A percentile compares a stretch with the other conserved stretches of the same genome.
phyloP scores from a whole-genome alignment of 78 protist genomes.

The Polysphondylium violaceum region DNA sequence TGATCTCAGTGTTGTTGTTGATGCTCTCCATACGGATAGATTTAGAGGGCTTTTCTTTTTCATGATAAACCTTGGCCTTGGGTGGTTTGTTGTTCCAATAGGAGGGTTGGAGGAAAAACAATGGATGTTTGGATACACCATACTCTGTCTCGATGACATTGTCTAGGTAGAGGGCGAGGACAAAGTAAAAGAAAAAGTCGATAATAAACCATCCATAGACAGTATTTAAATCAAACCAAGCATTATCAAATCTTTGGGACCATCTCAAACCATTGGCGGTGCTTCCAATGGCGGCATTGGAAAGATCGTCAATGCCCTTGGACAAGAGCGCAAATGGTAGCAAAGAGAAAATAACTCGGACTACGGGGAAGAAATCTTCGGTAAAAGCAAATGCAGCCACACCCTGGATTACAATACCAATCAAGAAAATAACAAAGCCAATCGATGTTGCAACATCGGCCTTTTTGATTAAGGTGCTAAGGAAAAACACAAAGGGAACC shows the following conservation, averaged over 20 bases:
- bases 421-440: constrained; percentile 52
- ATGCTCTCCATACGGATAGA: background rate
- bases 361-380: background rate
- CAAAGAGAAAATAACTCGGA: constrained; percentile 25
- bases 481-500: constrained; percentile 47
- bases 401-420: constrained; percentile 41
- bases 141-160: constrained; percentile 30
- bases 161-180: constrained; percentile 78
- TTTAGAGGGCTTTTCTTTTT: background rate
- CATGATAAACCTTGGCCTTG: background rate
- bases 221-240: constrained; percentile 19
- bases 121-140: constrained; percentile 17
- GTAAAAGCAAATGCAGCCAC: constrained; percentile 9
- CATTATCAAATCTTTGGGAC: constrained; percentile 37
- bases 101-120: constrained; percentile 21
- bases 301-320: constrained; percentile 72
- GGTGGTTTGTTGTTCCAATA: constrained; percentile 15
- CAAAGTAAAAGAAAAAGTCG: constrained; percentile 56
- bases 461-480: constrained; percentile 13
- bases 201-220: constrained; percentile 45
- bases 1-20: background rate
- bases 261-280: constrained; percentile 36
- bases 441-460: constrained; percentile 34
- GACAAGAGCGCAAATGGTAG: constrained; percentile 43
- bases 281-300: background rate